Base-by-base conservation (phyloP, 2,329 filamentous ascomycete genomes). In the Chalaropsis thielavioides region DNA sequence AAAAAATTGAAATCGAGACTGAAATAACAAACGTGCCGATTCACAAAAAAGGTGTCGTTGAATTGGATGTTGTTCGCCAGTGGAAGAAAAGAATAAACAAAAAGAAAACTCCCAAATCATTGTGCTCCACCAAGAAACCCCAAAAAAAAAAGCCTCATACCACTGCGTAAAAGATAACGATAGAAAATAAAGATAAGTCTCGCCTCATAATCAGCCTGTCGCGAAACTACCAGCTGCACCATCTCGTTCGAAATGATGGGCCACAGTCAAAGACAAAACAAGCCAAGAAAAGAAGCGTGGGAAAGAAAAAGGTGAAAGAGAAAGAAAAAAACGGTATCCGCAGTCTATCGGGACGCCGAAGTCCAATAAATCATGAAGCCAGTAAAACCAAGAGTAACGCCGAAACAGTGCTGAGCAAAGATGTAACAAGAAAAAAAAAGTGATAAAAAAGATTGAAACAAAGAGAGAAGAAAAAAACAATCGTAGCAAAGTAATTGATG, bases 331-430 rank as follows among this genome's bases (percentile, higher is more conserved):
- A 58, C 17, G 61, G 49, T 62, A 44, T 62, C 64, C 58, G 58
- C 64, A 51, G 58, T 65, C 59, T 61, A 65, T 62, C 58, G 44
- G 46, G 46, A 59, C 64, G 61, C 61, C 60, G 51, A 11, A 62
- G 51, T 63, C 60, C 51, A 66, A 49, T 46, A 58, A 56, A 66
- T 63, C 59, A 60, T 58, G 40, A 62, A 66, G 62, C 44, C 64
- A 56, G 27, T 56, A 43, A 66, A 66, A 63, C 54, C 62, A 22
- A 60, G 27, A 58, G 22, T 65, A 65, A 65, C 64, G 64, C 64
- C 64, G 43, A 65, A 54, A 65, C 35, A 65, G 64, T 65, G 61
- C 64, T 63, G 31, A 66, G 49, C 56, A 46, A 61, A 64, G 63
- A 59, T 31, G 31, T 31, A 60, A 56, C 10, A 64, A 64, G 58